Percentiles rank a stretch among this genome's conserved stretches.
These are phyloP conservation scores for Chrysosporium keratinophilum DNA, from an alignment of 2,329 filamentous ascomycete genomes.

Conservation along the genomic window DNA sequence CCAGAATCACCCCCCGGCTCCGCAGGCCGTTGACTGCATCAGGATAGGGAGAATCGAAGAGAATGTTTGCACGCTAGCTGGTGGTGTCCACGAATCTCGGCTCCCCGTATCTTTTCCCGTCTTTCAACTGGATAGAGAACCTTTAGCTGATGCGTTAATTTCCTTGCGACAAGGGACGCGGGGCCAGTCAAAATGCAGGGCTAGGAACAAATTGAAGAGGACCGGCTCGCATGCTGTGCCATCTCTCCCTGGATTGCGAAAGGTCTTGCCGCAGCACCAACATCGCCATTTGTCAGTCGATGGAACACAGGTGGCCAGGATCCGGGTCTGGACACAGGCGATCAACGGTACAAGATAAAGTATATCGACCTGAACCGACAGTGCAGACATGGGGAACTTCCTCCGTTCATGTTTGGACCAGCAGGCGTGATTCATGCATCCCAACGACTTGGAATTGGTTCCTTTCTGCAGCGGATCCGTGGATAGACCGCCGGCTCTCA, in stretches of 20 bases:
- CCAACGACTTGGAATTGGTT: not conserved
- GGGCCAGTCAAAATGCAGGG: slow-evolving; percentile 6
- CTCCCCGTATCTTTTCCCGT: slow-evolving; percentile 2
- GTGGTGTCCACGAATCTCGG: slow-evolving; percentile 8
- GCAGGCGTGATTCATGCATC: slow-evolving; percentile 9
- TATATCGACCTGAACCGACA: not conserved
- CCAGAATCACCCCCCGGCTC: not conserved
- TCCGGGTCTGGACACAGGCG: slow-evolving; percentile 9
- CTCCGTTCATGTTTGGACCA: slow-evolving; percentile 1
- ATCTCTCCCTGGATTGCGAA: slow-evolving; percentile 4
- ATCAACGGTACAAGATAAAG: slow-evolving; percentile 1
- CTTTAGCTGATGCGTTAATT: slow-evolving; percentile 11
- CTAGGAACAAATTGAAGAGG: not conserved
- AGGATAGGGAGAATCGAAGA: slow-evolving; percentile 5
- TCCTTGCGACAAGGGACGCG: not conserved
- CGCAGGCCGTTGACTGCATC: slow-evolving; percentile 1
- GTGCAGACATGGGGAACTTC: slow-evolving; percentile 4
- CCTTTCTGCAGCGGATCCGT: not conserved
- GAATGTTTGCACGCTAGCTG: slow-evolving; percentile 2
- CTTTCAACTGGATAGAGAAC: slow-evolving; percentile 1
- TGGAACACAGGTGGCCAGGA: slow-evolving; percentile 9
- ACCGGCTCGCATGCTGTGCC: slow-evolving; percentile 6
- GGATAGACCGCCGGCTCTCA: not conserved
- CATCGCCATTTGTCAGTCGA: not conserved
- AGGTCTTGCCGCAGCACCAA: slow-evolving; percentile 5